Evolutionary conservation across 768 basidiomycete species (phyloP), one percentile per base, ranked within the genome.

Genomic region (Tremella mesenterica): DNA sequence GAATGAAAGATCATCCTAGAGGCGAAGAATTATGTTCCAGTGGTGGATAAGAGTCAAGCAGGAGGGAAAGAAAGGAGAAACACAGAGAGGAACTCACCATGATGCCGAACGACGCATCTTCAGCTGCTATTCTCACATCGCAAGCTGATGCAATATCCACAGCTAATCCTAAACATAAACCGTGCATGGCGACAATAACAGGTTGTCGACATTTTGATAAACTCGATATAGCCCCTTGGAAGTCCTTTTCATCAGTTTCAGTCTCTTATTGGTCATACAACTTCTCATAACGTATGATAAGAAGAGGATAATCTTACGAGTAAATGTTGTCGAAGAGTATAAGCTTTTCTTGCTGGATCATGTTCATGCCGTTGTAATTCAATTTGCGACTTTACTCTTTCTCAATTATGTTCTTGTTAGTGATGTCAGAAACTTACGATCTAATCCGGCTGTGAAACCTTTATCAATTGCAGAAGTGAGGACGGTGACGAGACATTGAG

Each of bases 121-220:
- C 76, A 0, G 87, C 80, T 2, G 85, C 82, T 44, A 72, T 52
- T 0, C 90, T 80, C 9, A 95, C 79, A 68, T 93, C 91, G 69
- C 88, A 88, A 0, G 84, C 81, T 0, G 73, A 75, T 4, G 84
- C 78, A 38, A 91, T 77, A 71, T 95, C 90, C 9, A 92, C 76
- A 0, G 84, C 86, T 0, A 92, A 78, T 0, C 90, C 90, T 34
- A 86, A 69, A 8, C 81, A 81, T 10, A 81, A 71, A 0, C 89
- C 90, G 61, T 89, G 84, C 0, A 86, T 75, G 0, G 90, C 89
- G 0, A 77, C 85, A 38, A 95, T 85, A 52, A 93, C 86, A 0
- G 91, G 90, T 66, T 85, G 83, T 0, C 79, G 78, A 51, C 83
- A 83, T 10, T 79, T 75, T 56, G 84, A 82, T 0, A 88, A 81